Evolutionary conservation across 352 stramenopile species (phyloP).

Genomic region (Elongisporangium prolatum): DNA sequence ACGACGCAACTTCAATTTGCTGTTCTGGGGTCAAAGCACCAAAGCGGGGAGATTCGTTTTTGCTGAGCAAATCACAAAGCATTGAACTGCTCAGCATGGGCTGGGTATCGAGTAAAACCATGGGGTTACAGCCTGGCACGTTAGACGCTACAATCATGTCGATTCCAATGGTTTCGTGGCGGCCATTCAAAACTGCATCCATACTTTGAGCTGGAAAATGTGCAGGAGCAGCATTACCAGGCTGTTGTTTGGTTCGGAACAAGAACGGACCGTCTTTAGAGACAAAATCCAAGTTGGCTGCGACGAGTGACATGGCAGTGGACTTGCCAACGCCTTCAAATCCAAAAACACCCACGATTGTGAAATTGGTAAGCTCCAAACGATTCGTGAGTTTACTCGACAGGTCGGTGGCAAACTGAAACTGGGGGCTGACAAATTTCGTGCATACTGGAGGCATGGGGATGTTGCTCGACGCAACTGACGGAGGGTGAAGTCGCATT

Average conservation of each 20-base stretch:
- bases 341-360: constrained; percentile 59
- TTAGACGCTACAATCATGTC: constrained; percentile 56
- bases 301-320: constrained; percentile 46
- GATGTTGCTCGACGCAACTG: constrained; percentile 5
- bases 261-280: constrained; percentile 4
- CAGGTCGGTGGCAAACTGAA: constrained; percentile 65
- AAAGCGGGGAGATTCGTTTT: constrained; percentile 45
- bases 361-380: constrained; percentile 64
- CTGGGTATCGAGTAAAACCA: constrained; percentile 40
- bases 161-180: constrained; percentile 50
- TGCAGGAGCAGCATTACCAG: constrained; percentile 39
- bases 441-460: constrained; percentile 23
- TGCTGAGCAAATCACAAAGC: constrained; percentile 36
- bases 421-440: constrained; percentile 53
- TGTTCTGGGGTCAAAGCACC: constrained; percentile 55
- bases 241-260: constrained; percentile 36
- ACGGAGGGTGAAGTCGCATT: constrained; percentile 12
- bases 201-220: constrained; percentile 14
- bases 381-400: constrained; percentile 42
- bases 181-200: constrained; percentile 17
- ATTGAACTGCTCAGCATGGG: constrained; percentile 22
- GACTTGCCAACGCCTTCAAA: constrained; percentile 74
- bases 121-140: constrained; percentile 8
- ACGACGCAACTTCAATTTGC: constrained; percentile 52
- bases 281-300: not conserved